Evolutionary conservation across 768 basidiomycete genomes (phyloP), one percentile per base, ranked within the genome.

Genomic region (Fomitopsis pulvina): DNA sequence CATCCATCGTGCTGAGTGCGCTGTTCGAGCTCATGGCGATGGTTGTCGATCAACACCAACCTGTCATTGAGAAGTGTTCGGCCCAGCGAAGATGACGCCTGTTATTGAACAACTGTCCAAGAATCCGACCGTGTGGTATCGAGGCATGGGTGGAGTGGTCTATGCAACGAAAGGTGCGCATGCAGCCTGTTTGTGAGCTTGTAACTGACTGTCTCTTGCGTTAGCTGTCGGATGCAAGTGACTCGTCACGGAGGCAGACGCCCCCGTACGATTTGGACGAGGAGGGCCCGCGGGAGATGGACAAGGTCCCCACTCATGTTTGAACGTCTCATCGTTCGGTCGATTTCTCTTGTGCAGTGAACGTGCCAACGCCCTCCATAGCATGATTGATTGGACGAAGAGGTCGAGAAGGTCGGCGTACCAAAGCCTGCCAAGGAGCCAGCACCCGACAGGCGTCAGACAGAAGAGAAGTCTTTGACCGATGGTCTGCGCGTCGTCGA

Each of bases 61-160:
- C 92, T 2, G 82, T 99, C 4, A 94, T 99, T 1, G 95, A 97
- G 63, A 98, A 96, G 68, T 98, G 98, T 68, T 99, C 59, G 96
- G 96, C 0, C 58, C 66, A 9, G 88, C 91, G 0, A 86, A 87
- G 64, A 98, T 98, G 95, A 70, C 74, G 38, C 77, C 68, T 29
- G 92, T 95, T 11, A 78, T 93, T 2, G 70, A 75, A 21, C 76
- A 83, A 38, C 71, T 99, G 7, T 96, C 42, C 79, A 83, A 50
- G 94, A 98, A 63, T 89, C 88, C 47, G 95, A 97, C 66, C 74
- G 83, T 27, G 87, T 95, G 16, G 83, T 91, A 68, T 92, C 3
- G 80, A 82, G 40, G 80, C 83, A 18, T 99, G 96, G 95, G 88
- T 88, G 63, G 94, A 97, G 60, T 73, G 96, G 47, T 69, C 77